Percentiles rank a stretch among this genome's conserved stretches.
Evolutionary conservation across 1,284 basidiomycete species (phyloP).

Genomic region (Heterobasidion occidentale): DNA sequence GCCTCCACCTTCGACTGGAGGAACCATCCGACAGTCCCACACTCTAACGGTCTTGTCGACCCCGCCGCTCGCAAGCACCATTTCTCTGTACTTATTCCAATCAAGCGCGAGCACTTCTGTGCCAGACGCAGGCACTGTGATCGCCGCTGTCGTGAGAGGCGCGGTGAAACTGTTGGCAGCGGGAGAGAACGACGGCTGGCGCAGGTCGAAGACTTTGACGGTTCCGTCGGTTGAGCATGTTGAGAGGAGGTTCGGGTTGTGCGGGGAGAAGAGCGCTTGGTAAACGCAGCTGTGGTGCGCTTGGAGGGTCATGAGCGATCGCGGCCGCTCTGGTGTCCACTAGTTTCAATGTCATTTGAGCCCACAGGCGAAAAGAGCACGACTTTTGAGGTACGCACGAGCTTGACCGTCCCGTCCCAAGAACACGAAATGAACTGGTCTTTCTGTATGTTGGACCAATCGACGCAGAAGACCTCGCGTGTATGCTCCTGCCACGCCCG

Average conservation of each 20-base stretch:
- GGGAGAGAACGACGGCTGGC: conserved; percentile 36
- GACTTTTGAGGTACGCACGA: conserved; percentile 45
- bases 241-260: conserved; percentile 74
- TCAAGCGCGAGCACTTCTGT: conserved; percentile 75
- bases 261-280: conserved; percentile 86
- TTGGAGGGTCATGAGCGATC: conserved; percentile 74
- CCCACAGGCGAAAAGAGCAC: background rate
- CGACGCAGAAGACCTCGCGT: conserved; percentile 89
- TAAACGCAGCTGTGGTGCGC: conserved; percentile 85
- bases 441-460: conserved; percentile 96
- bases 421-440: conserved; percentile 82
- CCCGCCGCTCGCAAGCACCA: conserved; percentile 71
- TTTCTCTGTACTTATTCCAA: conserved; percentile 90
- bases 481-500: conserved; percentile 91
- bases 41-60: conserved; percentile 77
- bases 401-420: conserved; percentile 89
- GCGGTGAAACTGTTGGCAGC: conserved; percentile 45
- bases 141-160: conserved; percentile 54
- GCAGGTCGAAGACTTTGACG: conserved; percentile 76
- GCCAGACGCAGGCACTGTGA: conserved; percentile 64
- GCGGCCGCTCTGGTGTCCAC: conserved; percentile 83
- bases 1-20: conserved; percentile 18
- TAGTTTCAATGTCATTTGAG: conserved; percentile 21
- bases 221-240: conserved; percentile 84
- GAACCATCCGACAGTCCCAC: conserved; percentile 82